Base-by-base conservation (phyloP, 176 grass and related monocot genomes). In the Tuctoria greenei region DNA sequence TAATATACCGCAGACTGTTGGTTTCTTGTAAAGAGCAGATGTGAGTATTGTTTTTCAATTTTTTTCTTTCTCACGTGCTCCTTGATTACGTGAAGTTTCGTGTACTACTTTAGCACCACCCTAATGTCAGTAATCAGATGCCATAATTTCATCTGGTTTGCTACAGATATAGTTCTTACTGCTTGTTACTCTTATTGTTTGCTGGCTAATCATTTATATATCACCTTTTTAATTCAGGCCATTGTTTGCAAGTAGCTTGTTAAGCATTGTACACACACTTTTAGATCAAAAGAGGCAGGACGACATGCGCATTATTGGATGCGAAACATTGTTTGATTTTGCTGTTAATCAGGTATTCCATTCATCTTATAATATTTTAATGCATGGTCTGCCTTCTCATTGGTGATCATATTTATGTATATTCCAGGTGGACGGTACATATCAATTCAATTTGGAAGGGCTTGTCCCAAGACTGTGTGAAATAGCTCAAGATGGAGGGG, bases 311-410 rank as follows among this genome's bases (percentile, higher is more conserved):
- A 92, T 83, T 44, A 74, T 90, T 67, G 95, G 82, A 72, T 99
- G 95, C 81, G 87, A 95, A 88, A 90, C 95, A 56, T 87, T 99
- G 76, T 99, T 99, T 86, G 95, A 99, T 82, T 99, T 99, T 86
- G 84, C 86, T 64, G 89, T 87, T 65, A 88, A 86, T 82, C 95
- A 95, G 92, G 95, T 99, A 91, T 74, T 51, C 66, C 17, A 35
- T 63, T 54, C 46, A 44, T 54, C 44, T 90, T 27, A 78, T 75
- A 64, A 13, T 69, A 47, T 54, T 41, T 69, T 43, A 70, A 58
- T 10, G 24, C 41, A 85, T 21, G 31, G 13, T 43, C 60, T 38
- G 42, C 23, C 26, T 15, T 26, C 24, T 69, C 12, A 39, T 73
- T 80, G 31, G n/a, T 77, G 28, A 58, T 82, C 82, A 43, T 23